phyloP scores from a whole-genome alignment of 352 stramenopile species.

The Pythium guiyangense region DNA sequence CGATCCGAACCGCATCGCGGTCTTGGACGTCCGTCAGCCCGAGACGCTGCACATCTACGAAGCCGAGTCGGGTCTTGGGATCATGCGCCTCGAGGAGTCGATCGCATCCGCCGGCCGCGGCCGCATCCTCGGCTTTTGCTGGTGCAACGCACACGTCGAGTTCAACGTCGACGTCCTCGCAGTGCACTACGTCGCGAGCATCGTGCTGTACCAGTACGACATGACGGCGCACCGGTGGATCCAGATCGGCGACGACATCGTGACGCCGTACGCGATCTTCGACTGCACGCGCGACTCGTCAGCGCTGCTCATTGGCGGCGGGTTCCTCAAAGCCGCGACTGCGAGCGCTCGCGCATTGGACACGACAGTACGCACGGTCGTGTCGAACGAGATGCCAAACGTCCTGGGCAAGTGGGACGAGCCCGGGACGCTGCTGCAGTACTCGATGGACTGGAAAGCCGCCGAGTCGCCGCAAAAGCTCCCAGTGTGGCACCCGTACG shows the following conservation, averaged over 20 bases:
- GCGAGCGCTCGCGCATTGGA: constrained; percentile 10
- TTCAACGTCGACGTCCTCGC: constrained; percentile 81
- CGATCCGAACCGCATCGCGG: constrained; percentile 76
- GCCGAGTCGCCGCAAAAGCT: constrained; percentile 63
- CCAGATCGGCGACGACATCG: constrained; percentile 59
- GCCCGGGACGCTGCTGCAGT: constrained; percentile 55
- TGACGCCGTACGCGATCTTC: constrained; percentile 51
- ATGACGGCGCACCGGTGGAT: constrained; percentile 49
- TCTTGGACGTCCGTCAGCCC: constrained; percentile 43
- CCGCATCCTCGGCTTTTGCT: constrained; percentile 65
- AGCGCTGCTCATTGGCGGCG: constrained; percentile 65
- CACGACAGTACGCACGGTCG: constrained; percentile 2
- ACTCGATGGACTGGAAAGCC: constrained; percentile 80
- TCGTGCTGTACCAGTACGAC: constrained; percentile 82
- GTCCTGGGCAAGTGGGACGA: constrained; percentile 83
- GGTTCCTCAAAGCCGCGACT: constrained; percentile 16
- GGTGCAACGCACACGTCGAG: constrained; percentile 77
- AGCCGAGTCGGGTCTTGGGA: constrained; percentile 75
- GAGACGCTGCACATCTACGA: constrained; percentile 69
- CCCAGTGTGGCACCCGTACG: constrained; percentile 82
- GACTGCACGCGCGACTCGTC: constrained; percentile 83
- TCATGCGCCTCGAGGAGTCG: constrained; percentile 63
- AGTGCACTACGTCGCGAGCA: constrained; percentile 59
- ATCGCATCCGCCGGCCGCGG: constrained; percentile 54
- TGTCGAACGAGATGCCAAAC: constrained; percentile 71